Percentiles rank a stretch among this genome's conserved stretches.
phyloP scores from a whole-genome alignment of 352 stramenopile species.

The Phytopythium chamaehyphon region DNA sequence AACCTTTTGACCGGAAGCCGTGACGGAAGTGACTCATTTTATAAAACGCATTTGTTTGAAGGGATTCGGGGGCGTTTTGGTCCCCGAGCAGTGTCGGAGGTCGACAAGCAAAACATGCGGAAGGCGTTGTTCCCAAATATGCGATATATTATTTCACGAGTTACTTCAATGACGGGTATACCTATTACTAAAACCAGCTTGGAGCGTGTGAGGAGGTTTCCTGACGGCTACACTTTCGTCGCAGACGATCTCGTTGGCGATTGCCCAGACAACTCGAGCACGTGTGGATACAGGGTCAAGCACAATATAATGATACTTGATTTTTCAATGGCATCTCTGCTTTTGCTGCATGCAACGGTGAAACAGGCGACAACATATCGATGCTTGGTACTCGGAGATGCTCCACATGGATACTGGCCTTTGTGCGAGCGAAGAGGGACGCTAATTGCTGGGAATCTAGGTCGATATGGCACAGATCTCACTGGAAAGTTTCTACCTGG shows the following conservation, averaged over 20 bases:
- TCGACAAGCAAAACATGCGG: conserved; percentile 79
- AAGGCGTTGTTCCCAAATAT: conserved; percentile 41
- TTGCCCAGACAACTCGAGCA: conserved; percentile 1
- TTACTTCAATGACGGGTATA: conserved; percentile 55
- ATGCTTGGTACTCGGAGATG: conserved; percentile 61
- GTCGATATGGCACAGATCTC: conserved; percentile 36
- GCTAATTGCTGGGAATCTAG: conserved; percentile 65
- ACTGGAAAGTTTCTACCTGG: conserved; percentile 51
- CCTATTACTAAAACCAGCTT: conserved; percentile 37
- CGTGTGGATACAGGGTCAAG: conserved; percentile 56
- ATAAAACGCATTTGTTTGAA: conserved; percentile 65
- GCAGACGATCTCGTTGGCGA: conserved; percentile 55
- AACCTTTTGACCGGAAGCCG: conserved; percentile 69
- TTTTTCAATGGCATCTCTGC: conserved; percentile 84
- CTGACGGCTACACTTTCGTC: conserved; percentile 74
- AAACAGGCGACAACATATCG: conserved; percentile 80
- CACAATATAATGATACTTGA: conserved; percentile 85
- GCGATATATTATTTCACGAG: conserved; percentile 45
- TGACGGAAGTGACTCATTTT: conserved; percentile 61
- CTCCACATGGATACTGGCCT: conserved; percentile 81
- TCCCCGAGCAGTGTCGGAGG: conserved; percentile 47
- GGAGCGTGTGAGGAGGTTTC: conserved; percentile 34
- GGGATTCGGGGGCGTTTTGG: conserved; percentile 80
- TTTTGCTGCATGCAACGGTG: conserved; percentile 72
- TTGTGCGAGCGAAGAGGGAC: conserved; percentile 81